Evolutionary conservation across 2,329 filamentous ascomycete genomes (phyloP).

Genomic region (Scedosporium boydii): DNA sequence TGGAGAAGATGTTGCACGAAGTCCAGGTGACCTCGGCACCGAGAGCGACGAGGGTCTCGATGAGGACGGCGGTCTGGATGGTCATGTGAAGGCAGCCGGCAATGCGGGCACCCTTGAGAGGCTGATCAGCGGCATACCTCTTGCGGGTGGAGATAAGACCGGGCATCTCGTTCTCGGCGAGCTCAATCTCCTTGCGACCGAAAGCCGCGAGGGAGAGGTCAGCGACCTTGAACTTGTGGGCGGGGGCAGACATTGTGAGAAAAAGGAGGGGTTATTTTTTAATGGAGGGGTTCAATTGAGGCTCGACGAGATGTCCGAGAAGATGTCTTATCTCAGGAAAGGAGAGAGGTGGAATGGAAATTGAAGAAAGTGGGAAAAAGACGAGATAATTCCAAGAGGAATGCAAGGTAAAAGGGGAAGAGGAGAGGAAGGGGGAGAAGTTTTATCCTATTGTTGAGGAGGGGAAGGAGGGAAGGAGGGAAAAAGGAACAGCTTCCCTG

Average conservation of each 20-base stretch:
- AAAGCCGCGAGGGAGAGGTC: slow-evolving; percentile 97
- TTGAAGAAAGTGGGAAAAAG: neutral
- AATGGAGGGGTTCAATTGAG: slow-evolving; percentile 8
- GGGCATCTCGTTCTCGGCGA: slow-evolving; percentile 95
- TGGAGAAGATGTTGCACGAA: slow-evolving; percentile 99
- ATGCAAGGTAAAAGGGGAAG: too few relatives aligned
- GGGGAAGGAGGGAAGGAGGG: slow-evolving; percentile 10
- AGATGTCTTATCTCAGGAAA: slow-evolving; percentile 9
- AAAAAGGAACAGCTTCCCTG: slow-evolving; percentile 10
- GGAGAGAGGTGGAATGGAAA: slow-evolving; percentile 2
- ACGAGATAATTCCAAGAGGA: neutral
- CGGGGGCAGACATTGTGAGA: slow-evolving; percentile 62
- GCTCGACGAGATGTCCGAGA: slow-evolving; percentile 9
- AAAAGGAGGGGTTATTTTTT: slow-evolving; percentile 8
- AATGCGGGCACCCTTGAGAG: slow-evolving; percentile 87
- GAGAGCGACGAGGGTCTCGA: slow-evolving; percentile 90
- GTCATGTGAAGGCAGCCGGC: slow-evolving; percentile 99
- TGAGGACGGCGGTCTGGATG: slow-evolving; percentile 98
- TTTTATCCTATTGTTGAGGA: neutral
- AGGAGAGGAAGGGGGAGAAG: neutral
- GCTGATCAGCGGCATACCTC: slow-evolving; percentile 91
- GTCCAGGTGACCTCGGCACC: slow-evolving; percentile 99
- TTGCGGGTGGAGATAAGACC: slow-evolving; percentile 90
- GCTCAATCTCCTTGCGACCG: slow-evolving; percentile 97
- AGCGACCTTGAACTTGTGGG: slow-evolving; percentile 94